Evolutionary conservation across 2,329 filamentous ascomycete genomes (phyloP).

Genomic region (Ophiostoma perfectum): DNA sequence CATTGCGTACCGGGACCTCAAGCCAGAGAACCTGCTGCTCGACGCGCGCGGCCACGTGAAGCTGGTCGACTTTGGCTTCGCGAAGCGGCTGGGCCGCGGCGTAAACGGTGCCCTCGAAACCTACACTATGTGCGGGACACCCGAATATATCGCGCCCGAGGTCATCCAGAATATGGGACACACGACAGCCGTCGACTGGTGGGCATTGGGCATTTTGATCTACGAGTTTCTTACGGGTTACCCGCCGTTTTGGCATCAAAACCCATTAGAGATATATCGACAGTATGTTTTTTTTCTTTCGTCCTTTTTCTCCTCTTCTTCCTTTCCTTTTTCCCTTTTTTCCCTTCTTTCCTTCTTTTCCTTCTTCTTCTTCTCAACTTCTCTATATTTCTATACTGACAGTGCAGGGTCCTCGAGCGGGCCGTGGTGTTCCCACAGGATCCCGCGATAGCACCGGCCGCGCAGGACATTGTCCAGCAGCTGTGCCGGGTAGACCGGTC

Average conservation of each 20-base stretch:
- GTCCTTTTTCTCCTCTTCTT: neutral
- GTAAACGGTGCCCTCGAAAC: conserved; percentile 51
- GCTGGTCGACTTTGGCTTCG: conserved; percentile 80
- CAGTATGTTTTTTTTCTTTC: conserved; percentile 45
- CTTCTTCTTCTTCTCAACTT: neutral
- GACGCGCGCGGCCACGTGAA: conserved; percentile 75
- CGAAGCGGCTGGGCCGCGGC: conserved; percentile 64
- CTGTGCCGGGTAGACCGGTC: conserved; percentile 76
- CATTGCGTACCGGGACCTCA: conserved; percentile 74
- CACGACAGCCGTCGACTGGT: conserved; percentile 76
- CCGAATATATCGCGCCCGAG: conserved; percentile 78
- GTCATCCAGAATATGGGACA: conserved; percentile 79
- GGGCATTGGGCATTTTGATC: conserved; percentile 76
- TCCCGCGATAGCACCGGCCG: conserved; percentile 59
- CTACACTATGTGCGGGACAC: conserved; percentile 77
- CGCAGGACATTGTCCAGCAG: conserved; percentile 68
- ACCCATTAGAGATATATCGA: conserved; percentile 82
- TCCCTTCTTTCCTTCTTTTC: neutral
- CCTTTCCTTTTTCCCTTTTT: conserved; percentile 19
- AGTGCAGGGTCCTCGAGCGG: conserved; percentile 66
- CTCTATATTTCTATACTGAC: neutral
- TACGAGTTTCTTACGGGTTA: conserved; percentile 83
- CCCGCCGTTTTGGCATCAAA: conserved; percentile 81
- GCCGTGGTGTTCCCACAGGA: conserved; percentile 67
- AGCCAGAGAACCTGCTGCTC: conserved; percentile 76